These are phyloP conservation scores for Trichoderma harzianum DNA, from an alignment of 2,329 filamentous ascomycete genomes.

Conservation along the genomic window DNA sequence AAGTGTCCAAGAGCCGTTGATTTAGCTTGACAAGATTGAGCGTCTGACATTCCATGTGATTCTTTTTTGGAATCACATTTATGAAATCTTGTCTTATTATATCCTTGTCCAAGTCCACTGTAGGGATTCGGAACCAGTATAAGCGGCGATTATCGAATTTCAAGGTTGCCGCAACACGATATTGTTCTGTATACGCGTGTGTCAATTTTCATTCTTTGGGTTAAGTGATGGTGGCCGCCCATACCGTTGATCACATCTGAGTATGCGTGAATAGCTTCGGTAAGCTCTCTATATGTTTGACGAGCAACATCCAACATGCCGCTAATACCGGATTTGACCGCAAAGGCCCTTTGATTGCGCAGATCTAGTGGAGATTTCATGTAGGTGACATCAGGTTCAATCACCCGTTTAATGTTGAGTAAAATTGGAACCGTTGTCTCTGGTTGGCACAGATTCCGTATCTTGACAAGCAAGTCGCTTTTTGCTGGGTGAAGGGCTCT, in stretches of 20 bases:
- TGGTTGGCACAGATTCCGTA: slow-evolving; percentile 67
- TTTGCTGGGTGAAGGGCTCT: slow-evolving; percentile 63
- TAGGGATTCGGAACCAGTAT: slow-evolving; percentile 71
- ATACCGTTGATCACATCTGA: slow-evolving; percentile 64
- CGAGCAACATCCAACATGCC: slow-evolving; percentile 85
- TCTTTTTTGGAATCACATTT: slow-evolving; percentile 70
- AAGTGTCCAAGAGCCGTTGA: slow-evolving; percentile 71
- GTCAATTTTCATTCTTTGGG: neutral
- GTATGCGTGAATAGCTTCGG: slow-evolving; percentile 70
- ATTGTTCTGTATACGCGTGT: neutral
- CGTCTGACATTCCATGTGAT: slow-evolving; percentile 83
- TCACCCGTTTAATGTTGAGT: slow-evolving; percentile 61
- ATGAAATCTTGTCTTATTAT: slow-evolving; percentile 63
- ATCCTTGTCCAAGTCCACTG: slow-evolving; percentile 58
- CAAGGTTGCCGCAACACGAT: slow-evolving; percentile 59
- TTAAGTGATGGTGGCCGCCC: slow-evolving; percentile 17
- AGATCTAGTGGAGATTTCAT: slow-evolving; percentile 78
- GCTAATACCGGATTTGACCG: slow-evolving; percentile 80
- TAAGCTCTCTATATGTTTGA: slow-evolving; percentile 86
- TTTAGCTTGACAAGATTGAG: slow-evolving; percentile 79
- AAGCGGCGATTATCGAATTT: slow-evolving; percentile 75
- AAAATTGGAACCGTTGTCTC: slow-evolving; percentile 59
- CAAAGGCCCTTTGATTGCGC: slow-evolving; percentile 85
- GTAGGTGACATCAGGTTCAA: slow-evolving; percentile 80
- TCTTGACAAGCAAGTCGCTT: slow-evolving; percentile 62